A percentile compares a stretch with the other conserved stretches of the same genome.
These are phyloP conservation scores for Mucor circinelloides DNA, from an alignment of 371 early-diverging fungal species.

Conservation along the genomic window DNA sequence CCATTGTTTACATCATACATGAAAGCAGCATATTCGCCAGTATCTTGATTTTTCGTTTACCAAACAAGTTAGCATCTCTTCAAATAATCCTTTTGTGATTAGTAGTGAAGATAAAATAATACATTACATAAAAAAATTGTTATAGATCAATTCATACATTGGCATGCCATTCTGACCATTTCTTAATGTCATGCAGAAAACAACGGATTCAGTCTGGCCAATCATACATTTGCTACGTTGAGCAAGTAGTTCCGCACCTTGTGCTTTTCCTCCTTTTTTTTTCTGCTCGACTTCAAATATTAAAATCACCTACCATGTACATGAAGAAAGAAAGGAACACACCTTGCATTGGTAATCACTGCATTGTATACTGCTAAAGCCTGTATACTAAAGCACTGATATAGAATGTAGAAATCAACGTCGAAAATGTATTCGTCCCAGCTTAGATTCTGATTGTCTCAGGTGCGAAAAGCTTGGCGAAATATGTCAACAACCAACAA, in stretches of 20 bases:
- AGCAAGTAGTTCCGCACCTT: neutral
- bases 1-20: no score
- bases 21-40: no score
- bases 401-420: conserved; percentile 24
- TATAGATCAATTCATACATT: no score
- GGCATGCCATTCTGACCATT: no score
- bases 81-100: no score
- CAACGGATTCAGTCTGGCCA: no score
- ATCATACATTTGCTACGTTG: neutral
- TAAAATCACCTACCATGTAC: neutral
- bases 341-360: neutral
- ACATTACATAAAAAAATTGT: no score
- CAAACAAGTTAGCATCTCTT: no score
- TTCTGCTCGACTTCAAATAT: neutral
- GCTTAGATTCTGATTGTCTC: neutral
- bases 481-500: conserved; percentile 6
- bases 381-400: neutral
- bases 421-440: conserved; percentile 17
- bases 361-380: neutral
- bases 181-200: no score
- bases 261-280: neutral
- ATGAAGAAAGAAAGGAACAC: neutral
- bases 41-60: no score
- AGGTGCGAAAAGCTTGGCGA: conserved; percentile 15
- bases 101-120: no score